Conservation (phyloP, 2,329 filamentous ascomycete genomes). For the Microdochium paspali region DNA sequence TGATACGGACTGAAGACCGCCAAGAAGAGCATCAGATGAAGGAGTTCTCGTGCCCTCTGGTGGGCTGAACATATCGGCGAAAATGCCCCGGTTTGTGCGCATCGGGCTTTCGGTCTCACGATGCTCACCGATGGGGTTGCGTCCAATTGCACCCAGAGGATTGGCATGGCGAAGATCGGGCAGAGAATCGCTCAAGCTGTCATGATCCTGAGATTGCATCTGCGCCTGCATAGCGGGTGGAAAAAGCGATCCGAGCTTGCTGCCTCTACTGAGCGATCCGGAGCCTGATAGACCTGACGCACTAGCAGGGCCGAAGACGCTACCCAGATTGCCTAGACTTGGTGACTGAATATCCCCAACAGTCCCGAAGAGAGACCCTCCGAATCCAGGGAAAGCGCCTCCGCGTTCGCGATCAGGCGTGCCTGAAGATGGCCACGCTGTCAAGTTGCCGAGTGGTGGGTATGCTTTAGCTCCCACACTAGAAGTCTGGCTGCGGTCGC, state of each 20-base stretch:
- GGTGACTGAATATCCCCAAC: slow-evolving; percentile 73
- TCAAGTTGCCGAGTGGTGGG: slow-evolving; percentile 48
- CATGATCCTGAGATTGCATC: slow-evolving; percentile 67
- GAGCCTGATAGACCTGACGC: slow-evolving; percentile 43
- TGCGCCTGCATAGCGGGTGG: slow-evolving; percentile 84
- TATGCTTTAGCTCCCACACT: slow-evolving; percentile 76
- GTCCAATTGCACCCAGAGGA: slow-evolving; percentile 58
- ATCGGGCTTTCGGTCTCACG: slow-evolving; percentile 53
- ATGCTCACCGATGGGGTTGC: slow-evolving; percentile 43
- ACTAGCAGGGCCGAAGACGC: slow-evolving; percentile 58
- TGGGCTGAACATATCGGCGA: slow-evolving; percentile 44
- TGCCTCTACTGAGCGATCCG: slow-evolving; percentile 63
- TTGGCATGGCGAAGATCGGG: slow-evolving; percentile 52
- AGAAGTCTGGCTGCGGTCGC: slow-evolving; percentile 88
- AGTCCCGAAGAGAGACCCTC: slow-evolving; percentile 70
- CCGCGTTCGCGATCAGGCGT: slow-evolving; percentile 59
- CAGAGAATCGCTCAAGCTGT: slow-evolving; percentile 43
- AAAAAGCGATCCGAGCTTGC: slow-evolving; percentile 81
- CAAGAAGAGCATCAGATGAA: slow-evolving; percentile 18
- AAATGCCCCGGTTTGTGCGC: slow-evolving; percentile 41
- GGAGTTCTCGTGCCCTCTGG: slow-evolving; percentile 21
- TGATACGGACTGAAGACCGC: slow-evolving; percentile 15
- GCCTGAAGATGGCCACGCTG: slow-evolving; percentile 55
- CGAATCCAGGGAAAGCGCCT: slow-evolving; percentile 51
- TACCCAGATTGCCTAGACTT: slow-evolving; percentile 55